Conservation (phyloP, 345 rosid species). For the Rubroshorea leprosula region DNA sequence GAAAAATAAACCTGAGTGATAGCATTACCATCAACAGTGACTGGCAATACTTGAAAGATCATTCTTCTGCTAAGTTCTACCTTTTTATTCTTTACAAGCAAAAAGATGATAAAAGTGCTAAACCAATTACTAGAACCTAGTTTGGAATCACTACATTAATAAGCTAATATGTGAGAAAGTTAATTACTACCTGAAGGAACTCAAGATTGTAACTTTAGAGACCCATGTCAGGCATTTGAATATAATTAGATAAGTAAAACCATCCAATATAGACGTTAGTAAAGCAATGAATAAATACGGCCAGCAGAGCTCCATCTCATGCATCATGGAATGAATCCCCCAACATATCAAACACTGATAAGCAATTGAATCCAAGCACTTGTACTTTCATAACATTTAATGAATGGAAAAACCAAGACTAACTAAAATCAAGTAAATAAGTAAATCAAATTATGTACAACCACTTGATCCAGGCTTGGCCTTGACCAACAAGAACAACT, state of each 20-base stretch:
- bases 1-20: background rate
- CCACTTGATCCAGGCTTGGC: background rate
- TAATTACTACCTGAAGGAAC: background rate
- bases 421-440: background rate
- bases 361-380: background rate
- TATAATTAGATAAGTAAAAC: constrained; percentile 1
- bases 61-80: constrained; percentile 5
- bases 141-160: background rate
- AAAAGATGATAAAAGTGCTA: background rate
- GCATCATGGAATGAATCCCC: background rate
- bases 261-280: background rate
- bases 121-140: background rate
- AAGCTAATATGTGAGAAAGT: background rate
- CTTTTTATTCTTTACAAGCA: background rate
- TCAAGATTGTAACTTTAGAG: background rate
- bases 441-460: background rate
- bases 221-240: background rate
- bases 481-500: background rate
- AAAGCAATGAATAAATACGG: too few relatives aligned
- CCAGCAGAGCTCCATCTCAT: background rate
- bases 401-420: background rate
- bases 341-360: background rate
- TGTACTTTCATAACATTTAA: background rate
- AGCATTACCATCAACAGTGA: background rate
- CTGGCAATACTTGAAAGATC: background rate